Base-by-base conservation (phyloP, 2,329 filamentous ascomycete species). In the Venturia oleaginea region DNA sequence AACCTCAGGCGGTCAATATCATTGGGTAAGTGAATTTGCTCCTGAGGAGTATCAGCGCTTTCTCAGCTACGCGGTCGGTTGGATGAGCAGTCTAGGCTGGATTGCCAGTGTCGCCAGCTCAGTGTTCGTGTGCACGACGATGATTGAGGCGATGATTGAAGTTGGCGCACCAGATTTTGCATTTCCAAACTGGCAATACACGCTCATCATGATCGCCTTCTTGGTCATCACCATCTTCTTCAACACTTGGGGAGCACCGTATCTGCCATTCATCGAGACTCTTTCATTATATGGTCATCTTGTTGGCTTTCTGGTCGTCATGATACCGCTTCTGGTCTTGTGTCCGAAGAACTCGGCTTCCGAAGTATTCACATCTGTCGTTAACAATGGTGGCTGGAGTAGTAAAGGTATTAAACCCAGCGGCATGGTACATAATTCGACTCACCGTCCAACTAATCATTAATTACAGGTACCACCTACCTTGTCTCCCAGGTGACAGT, bases 241-340 rank as follows among this genome's bases (percentile, higher is more conserved):
- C 65, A 77, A 77, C 64, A 70, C 73, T n/a, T 74, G 66, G 57
- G 70, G 67, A 38, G 73, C 72, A 42, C 71, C 67, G 42, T 62
- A 74, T 22, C 63, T 77, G 22, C 73, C 76, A 0, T 75, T 73
- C 70, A 67, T 79, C 24, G 76, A 79, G 64, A 69, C 77, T 24
- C 61, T 75, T 11, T 70, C 71, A 2, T 74, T 75, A 15, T 67
- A 77, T 30, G 51, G 73, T 38, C 74, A 76, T 46, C 68, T 78
- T 38, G 64, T 71, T 32, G 66, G 75, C 11, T 76, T 76, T 59
- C 66, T 78, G 48, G 70, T 77, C 40, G 75, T 77, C 51, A 68
- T 76, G 17, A 69, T 71, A 7, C 71, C 76, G 19, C 68, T 77
- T 4, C 66, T 71, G 13, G 68, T 70, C 0, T 66, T 77, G 60